A percentile compares a stretch with the other conserved stretches of the same genome.
These are phyloP conservation scores for Trametes sanguinea DNA, from an alignment of 768 basidiomycete genomes.

Conservation along the genomic window DNA sequence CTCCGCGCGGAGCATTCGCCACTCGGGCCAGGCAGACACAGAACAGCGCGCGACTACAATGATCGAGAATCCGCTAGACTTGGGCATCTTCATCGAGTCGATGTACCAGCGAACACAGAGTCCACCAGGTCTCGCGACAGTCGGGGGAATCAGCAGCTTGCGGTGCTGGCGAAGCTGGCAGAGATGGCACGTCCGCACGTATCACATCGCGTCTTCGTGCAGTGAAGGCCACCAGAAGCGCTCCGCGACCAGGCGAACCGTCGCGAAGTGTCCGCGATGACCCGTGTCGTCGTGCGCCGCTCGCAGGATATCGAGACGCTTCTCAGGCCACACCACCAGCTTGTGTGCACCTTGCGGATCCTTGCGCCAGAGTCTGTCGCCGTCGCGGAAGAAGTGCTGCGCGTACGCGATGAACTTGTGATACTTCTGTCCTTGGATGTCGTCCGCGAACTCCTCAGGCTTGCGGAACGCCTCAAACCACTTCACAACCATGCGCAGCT, in stretches of 20 bases:
- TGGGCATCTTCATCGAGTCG: slow-evolving; percentile 45
- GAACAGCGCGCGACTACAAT: slow-evolving; percentile 41
- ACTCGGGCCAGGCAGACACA: slow-evolving; percentile 38
- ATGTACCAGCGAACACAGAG: slow-evolving; percentile 40
- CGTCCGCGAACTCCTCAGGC: too few relatives aligned
- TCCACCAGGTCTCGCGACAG: slow-evolving; percentile 18
- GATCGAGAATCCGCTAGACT: slow-evolving; percentile 34
- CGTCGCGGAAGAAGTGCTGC: too few relatives aligned
- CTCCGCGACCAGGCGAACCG: not conserved
- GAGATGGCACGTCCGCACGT: slow-evolving; percentile 36
- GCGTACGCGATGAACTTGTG: too few relatives aligned
- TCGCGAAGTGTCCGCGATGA: slow-evolving; percentile 26
- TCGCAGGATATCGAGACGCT: slow-evolving; percentile 2
- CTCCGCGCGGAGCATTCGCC: slow-evolving; percentile 31
- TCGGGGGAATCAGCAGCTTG: slow-evolving; percentile 28
- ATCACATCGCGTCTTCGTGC: slow-evolving; percentile 23
- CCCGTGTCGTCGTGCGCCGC: slow-evolving; percentile 23
- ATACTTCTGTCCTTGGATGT: too few relatives aligned
- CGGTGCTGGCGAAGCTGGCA: slow-evolving; percentile 36
- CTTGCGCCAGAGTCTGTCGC: slow-evolving; percentile 8
- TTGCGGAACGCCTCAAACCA: too few relatives aligned
- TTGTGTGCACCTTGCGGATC: slow-evolving; percentile 18
- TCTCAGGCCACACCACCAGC: not conserved
- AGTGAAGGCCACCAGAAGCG: slow-evolving; percentile 33
- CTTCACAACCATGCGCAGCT: too few relatives aligned